A percentile compares a stretch with the other conserved stretches of the same genome.
These are phyloP conservation scores for Monosporascus sp. DNA, from an alignment of 2,329 filamentous ascomycete genomes.

Conservation along the genomic window DNA sequence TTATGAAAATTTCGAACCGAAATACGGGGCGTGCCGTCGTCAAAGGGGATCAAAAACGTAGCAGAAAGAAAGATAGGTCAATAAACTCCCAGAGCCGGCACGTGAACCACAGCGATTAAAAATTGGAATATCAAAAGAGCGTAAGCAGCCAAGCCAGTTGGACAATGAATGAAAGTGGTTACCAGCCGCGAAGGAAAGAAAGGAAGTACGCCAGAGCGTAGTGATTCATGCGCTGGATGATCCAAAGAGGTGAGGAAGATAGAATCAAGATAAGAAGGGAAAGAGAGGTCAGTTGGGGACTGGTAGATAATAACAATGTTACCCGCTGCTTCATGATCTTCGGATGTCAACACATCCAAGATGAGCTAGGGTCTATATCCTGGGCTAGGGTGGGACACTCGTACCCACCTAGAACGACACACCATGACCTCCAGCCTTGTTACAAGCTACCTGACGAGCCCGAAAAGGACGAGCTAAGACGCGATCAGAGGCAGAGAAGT, in stretches of 20 bases:
- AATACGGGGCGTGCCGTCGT: conserved; percentile 12
- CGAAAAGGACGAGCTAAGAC: conserved; percentile 26
- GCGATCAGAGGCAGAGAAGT: conserved; percentile 20
- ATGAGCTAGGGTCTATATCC: conserved; percentile 26
- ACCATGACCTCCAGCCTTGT: conserved; percentile 35
- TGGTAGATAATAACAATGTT: conserved; percentile 33
- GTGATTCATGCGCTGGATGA: conserved; percentile 22
- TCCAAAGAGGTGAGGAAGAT: conserved; percentile 28
- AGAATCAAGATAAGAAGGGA: conserved; percentile 32
- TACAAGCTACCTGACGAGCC: conserved; percentile 28
- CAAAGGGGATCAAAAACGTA: conserved; percentile 12
- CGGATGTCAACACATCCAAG: conserved; percentile 28
- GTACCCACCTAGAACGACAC: conserved; percentile 23
- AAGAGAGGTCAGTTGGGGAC: conserved; percentile 20
- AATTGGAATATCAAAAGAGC: conserved; percentile 36
- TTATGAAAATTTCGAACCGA: conserved; percentile 2
- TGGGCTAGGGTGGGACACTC: conserved; percentile 26
- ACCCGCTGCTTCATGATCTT: conserved; percentile 28
- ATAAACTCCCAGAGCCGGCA: neutral
- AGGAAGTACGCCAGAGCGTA: conserved; percentile 27
- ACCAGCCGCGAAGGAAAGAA: conserved; percentile 39
- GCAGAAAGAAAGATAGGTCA: neutral
- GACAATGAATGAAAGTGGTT: conserved; percentile 37
- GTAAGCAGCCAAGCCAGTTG: conserved; percentile 54
- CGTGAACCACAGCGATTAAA: neutral